Percentiles rank a stretch among this genome's conserved stretches.
Evolutionary conservation across 2,329 filamentous ascomycete genomes (phyloP).

Genomic region (Sporothrix euskadiensis): DNA sequence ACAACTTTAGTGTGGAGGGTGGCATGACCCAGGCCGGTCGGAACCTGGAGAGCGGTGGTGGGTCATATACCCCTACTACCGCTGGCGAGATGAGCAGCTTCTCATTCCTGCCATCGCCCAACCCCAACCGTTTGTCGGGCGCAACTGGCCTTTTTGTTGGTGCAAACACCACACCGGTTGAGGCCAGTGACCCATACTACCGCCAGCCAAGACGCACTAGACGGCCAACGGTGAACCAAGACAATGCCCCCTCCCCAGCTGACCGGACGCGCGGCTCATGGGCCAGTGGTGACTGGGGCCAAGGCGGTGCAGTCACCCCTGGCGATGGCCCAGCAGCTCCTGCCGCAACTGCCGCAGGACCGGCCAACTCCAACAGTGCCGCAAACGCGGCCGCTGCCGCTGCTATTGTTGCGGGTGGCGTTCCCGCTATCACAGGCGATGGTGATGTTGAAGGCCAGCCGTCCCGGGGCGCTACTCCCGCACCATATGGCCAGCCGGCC

Average conservation of each 20-base stretch:
- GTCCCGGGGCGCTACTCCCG: conserved; percentile 48
- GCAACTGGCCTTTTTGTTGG: neutral
- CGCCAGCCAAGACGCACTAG: conserved; percentile 72
- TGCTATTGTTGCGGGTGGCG: neutral
- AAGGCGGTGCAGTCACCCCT: conserved; percentile 17
- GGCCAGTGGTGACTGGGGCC: conserved; percentile 43
- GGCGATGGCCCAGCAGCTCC: conserved; percentile 40
- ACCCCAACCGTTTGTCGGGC: conserved; percentile 37
- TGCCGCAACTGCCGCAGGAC: conserved; percentile 30
- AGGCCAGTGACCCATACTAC: conserved; percentile 78
- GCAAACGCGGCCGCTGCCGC: neutral
- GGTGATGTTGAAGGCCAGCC: conserved; percentile 46
- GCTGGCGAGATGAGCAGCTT: conserved; percentile 67
- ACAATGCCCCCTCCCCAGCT: conserved; percentile 53
- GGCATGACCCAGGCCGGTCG: conserved; percentile 47
- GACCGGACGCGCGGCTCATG: conserved; percentile 43
- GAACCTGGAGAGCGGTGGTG: conserved; percentile 59
- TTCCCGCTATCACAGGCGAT: conserved; percentile 37
- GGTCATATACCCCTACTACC: conserved; percentile 71
- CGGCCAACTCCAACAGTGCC: too few relatives aligned
- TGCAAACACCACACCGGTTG: conserved; percentile 44
- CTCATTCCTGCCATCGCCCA: conserved; percentile 66
- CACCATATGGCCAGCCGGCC: conserved; percentile 42
- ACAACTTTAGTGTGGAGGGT: conserved; percentile 51
- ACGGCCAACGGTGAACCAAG: conserved; percentile 41